Percentiles rank a stretch among this genome's conserved stretches.
Evolutionary conservation across 2,329 filamentous ascomycete species (phyloP).

Genomic region (Colletotrichum costaricense): DNA sequence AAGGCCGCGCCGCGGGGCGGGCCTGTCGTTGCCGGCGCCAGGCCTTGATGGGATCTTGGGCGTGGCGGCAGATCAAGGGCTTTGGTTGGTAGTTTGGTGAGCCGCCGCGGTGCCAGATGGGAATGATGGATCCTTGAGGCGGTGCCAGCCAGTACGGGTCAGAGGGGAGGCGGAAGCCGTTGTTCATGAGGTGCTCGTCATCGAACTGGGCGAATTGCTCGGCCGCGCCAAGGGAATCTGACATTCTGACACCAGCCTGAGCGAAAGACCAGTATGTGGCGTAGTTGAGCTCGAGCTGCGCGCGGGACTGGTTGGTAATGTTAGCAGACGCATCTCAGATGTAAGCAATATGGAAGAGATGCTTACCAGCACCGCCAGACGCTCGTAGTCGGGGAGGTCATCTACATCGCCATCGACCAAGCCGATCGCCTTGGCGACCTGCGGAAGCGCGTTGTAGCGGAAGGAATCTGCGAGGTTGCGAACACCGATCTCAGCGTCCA

Average conservation of each 20-base stretch:
- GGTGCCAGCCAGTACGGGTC: conserved; percentile 33
- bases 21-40: conserved; percentile 20
- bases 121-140: conserved; percentile 32
- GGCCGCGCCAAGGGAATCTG: conserved; percentile 31
- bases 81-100: conserved; percentile 34
- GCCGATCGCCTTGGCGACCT: conserved; percentile 28
- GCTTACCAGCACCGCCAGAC: conserved; percentile 30
- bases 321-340: neutral
- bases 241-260: conserved; percentile 32
- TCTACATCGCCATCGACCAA: conserved; percentile 28
- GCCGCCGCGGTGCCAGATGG: conserved; percentile 32
- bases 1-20: neutral
- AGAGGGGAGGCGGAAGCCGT: conserved; percentile 32
- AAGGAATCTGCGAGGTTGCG: conserved; percentile 31
- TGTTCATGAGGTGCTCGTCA: conserved; percentile 35
- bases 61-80: conserved; percentile 31
- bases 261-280: conserved; percentile 33
- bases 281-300: conserved; percentile 35
- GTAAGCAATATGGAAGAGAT: neutral
- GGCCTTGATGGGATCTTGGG: conserved; percentile 29
- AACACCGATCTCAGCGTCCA: conserved; percentile 33
- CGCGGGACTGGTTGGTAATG: conserved; percentile 18
- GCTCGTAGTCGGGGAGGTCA: conserved; percentile 31
- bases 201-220: conserved; percentile 33
- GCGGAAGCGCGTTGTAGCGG: conserved; percentile 32